phyloP scores from a whole-genome alignment of 164 flowering plant species.

The Chimonanthus salicifolius region DNA sequence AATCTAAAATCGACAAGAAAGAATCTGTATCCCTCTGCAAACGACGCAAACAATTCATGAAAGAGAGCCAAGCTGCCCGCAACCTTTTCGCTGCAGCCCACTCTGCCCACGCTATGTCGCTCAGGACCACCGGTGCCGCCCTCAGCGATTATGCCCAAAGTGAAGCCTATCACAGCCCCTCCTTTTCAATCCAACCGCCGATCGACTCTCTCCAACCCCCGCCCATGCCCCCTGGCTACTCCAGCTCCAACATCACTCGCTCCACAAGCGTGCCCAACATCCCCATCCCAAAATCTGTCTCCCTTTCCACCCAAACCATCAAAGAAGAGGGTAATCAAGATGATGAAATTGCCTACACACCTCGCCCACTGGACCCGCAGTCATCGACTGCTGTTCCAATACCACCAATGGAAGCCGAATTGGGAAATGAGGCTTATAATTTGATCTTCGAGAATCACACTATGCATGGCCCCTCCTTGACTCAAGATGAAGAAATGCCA shows the following conservation, averaged over 20 bases:
- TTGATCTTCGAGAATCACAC: constrained; percentile 37
- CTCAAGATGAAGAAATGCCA: constrained; percentile 22
- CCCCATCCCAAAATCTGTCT: constrained; percentile 20
- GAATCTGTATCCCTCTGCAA: constrained; percentile 80
- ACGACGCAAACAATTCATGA: constrained; percentile 59
- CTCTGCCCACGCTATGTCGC: constrained; percentile 58
- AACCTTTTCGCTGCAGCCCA: constrained; percentile 85
- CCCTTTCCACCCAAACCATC: constrained; percentile 20
- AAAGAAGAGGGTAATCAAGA: constrained; percentile 35
- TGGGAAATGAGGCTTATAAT: constrained; percentile 44
- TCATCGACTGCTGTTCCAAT: constrained; percentile 8
- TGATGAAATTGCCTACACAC: constrained; percentile 14
- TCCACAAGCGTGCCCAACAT: constrained; percentile 60
- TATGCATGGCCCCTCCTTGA: constrained; percentile 29
- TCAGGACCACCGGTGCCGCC: constrained; percentile 84
- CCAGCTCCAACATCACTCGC: constrained; percentile 68
- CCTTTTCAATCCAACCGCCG: constrained; percentile 28
- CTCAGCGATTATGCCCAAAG: constrained; percentile 77
- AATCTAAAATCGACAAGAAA: constrained; percentile 87
- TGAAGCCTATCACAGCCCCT: constrained; percentile 31
- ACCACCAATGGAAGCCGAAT: constrained; percentile 26
- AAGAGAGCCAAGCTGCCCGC: constrained; percentile 53
- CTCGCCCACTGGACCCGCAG: constrained; percentile 30
- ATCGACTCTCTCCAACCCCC: constrained; percentile 26
- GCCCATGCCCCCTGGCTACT: constrained; percentile 41